Evolutionary conservation across 805 yeast genomes (phyloP), one percentile per base, ranked within the genome.

Genomic region (Pichia californica): DNA sequence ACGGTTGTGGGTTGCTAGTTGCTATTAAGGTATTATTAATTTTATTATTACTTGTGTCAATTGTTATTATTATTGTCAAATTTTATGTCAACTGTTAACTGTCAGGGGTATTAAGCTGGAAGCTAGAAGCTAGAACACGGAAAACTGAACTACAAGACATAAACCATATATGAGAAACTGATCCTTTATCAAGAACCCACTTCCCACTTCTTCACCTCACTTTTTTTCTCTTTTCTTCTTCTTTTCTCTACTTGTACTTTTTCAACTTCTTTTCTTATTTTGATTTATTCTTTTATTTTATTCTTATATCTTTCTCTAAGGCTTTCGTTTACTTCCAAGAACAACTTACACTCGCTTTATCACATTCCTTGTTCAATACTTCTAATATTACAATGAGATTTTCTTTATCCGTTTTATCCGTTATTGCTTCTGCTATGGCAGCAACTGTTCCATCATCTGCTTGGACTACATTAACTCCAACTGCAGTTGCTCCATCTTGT

Each of bases 401-500:
- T 19, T 43, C 50, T 10, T 28, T 46, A 19, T 11, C 52, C 7
- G 11, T 51, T 36, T 55, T 73, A 43, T 76, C 79, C 55, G 57
- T 77, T 33, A 70, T 73, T 42, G 60, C 76, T n/a, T 47, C 69
- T 15, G 69, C 80, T 28, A 41, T 71, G 40, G 82, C 83, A 40
- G 86, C 86, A 46, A 74, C 74, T 53, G 76, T 78, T 52, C 84
- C 83, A 49, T 62, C 79, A 42, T 81, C 76, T 47, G 79, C 82
- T 54, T 83, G 84, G 84, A 63, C 83, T 43, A 79, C 88, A 43
- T 71, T 83, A 62, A 81, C 88, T 31, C 89, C 93, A 52, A 31
- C 42, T 19, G 45, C 62, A 33, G 75, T 74, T 38, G 56, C 71
- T 39, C 70, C 71, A 47, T 52, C 76, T 15, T 52, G 55, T 52